phyloP scores from a whole-genome alignment of 2,329 filamentous ascomycete species.

The Berkeleyomyces basicola region DNA sequence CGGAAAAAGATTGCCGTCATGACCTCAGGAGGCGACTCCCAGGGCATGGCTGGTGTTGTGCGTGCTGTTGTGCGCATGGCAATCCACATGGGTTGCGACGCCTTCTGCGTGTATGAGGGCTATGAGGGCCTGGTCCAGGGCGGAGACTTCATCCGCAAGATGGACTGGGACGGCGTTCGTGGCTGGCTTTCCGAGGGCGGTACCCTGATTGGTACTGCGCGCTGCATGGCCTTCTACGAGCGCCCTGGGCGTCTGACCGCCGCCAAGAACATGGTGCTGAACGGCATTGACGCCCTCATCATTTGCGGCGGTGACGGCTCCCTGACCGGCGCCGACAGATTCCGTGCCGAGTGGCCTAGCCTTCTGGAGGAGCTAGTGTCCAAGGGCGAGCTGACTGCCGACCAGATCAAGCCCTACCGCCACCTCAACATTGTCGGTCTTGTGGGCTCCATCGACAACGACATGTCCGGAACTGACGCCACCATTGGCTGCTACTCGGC shows the following conservation, averaged over 20 bases:
- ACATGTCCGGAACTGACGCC: slow-evolving; percentile 90
- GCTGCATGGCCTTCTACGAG: slow-evolving; percentile 85
- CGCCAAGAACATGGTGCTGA: slow-evolving; percentile 84
- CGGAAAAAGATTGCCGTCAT: slow-evolving; percentile 70
- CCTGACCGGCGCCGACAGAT: slow-evolving; percentile 86
- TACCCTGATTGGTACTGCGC: slow-evolving; percentile 86
- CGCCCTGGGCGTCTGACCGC: slow-evolving; percentile 66
- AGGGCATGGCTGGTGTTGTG: slow-evolving; percentile 86
- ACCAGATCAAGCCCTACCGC: slow-evolving; percentile 59
- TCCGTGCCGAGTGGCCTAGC: slow-evolving; percentile 81
- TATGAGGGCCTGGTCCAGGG: slow-evolving; percentile 91
- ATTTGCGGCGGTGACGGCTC: slow-evolving; percentile 96
- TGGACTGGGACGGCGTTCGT: slow-evolving; percentile 85
- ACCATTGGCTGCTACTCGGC: slow-evolving; percentile 96
- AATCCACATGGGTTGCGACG: slow-evolving; percentile 66
- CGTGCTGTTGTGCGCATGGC: slow-evolving; percentile 83
- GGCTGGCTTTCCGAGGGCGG: slow-evolving; percentile 89
- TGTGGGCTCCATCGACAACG: slow-evolving; percentile 96
- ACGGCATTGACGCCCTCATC: slow-evolving; percentile 88
- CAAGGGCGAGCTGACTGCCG: slow-evolving; percentile 49
- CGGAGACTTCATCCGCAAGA: slow-evolving; percentile 70
- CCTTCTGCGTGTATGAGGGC: slow-evolving; percentile 75
- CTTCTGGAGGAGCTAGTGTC: slow-evolving; percentile 71
- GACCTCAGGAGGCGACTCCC: slow-evolving; percentile 88
- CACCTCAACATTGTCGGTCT: slow-evolving; percentile 92